Evolutionary conservation across 768 basidiomycete genomes (phyloP), one percentile per base, ranked within the genome.

Genomic region (Leccinellum rugosiceps): DNA sequence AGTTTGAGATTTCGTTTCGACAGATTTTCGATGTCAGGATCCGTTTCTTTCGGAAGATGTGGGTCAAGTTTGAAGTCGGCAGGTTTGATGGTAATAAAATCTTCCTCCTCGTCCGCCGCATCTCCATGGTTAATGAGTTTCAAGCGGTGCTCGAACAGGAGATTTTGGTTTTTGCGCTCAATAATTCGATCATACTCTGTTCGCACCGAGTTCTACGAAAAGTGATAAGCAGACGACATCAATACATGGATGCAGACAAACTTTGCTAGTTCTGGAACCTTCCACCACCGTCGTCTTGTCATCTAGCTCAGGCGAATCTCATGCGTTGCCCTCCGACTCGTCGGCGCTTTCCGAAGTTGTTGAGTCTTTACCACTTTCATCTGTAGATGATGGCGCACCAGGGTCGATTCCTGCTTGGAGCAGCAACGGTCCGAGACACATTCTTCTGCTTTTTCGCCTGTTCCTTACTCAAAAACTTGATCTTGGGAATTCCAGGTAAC

Each of bases 151-250:
- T 86, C 83, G 0, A 94, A 93, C 31, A 98, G 80, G 50, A 98
- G 87, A 60, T 86, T 88, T 71, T 97, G 95, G 69, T 97, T 98
- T 72, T 92, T 96, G 56, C 95, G 85, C 67, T 91, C 90, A 69
- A 98, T 98, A 94, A 99, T 98, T 52, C 92, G 85, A 72, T 98
- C 96, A 71, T 98, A 97, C 74, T 96, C 97, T 3, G 96, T 98
- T 51, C 90, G 84, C 0, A 90, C 86, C 10, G 70, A 68, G 45
- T 72, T 65, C 78, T 78, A 58, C 14, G 51, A 47, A 50, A 32
- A 17, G 25, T 17, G 50, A 50, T 48, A 32, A 17, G 26, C n/a
- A n/a, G n/a, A n/a, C n/a, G n/a, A n/a, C 14, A 31, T 17, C 30
- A 25, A 21, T 45, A 28, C 30, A 52, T 34, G 15, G 13, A 41